These are phyloP conservation scores for Zygosaccharomyces pseudobailii DNA, from an alignment of 1,139 yeast genomes.

Conservation along the genomic window DNA sequence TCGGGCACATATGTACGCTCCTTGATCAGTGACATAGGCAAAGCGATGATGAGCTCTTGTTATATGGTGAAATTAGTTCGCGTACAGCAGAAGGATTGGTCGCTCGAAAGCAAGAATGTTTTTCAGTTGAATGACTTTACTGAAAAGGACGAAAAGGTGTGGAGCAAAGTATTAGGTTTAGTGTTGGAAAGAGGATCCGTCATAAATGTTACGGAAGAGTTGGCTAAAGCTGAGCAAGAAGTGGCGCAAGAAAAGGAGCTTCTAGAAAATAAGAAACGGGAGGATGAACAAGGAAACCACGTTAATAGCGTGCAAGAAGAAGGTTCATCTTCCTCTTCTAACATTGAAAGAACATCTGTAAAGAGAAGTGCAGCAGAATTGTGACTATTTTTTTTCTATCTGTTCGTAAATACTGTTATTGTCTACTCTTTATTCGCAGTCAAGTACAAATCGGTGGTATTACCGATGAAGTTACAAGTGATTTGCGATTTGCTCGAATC, in stretches of 20 bases:
- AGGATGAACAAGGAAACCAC: neutral
- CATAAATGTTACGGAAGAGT: slow-evolving; percentile 34
- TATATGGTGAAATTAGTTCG: slow-evolving; percentile 86
- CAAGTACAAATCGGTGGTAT: slow-evolving; percentile 12
- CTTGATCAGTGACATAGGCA: slow-evolving; percentile 81
- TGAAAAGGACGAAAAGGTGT: slow-evolving; percentile 46
- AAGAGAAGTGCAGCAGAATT: slow-evolving; percentile 19
- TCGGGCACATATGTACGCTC: slow-evolving; percentile 96
- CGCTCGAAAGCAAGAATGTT: slow-evolving; percentile 57
- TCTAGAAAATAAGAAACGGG: neutral
- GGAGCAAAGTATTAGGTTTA: slow-evolving; percentile 60
- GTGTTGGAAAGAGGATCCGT: slow-evolving; percentile 43
- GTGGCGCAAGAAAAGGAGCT: slow-evolving; percentile 15
- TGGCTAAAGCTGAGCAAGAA: slow-evolving; percentile 23
- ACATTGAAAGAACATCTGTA: slow-evolving; percentile 1
- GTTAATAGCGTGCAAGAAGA: neutral
- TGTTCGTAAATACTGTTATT: neutral
- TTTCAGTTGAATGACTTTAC: slow-evolving; percentile 63
- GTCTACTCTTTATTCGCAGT: neutral
- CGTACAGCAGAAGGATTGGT: slow-evolving; percentile 78
- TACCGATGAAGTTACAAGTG: slow-evolving; percentile 51
- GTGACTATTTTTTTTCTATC: neutral
- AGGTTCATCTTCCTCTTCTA: neutral
- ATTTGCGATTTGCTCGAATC: slow-evolving; percentile 29
- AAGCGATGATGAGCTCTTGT: slow-evolving; percentile 73